Evolutionary conservation across 2,329 filamentous ascomycete genomes (phyloP), one percentile per base, ranked within the genome.

Genomic region (Penicillium sclerotigenum): DNA sequence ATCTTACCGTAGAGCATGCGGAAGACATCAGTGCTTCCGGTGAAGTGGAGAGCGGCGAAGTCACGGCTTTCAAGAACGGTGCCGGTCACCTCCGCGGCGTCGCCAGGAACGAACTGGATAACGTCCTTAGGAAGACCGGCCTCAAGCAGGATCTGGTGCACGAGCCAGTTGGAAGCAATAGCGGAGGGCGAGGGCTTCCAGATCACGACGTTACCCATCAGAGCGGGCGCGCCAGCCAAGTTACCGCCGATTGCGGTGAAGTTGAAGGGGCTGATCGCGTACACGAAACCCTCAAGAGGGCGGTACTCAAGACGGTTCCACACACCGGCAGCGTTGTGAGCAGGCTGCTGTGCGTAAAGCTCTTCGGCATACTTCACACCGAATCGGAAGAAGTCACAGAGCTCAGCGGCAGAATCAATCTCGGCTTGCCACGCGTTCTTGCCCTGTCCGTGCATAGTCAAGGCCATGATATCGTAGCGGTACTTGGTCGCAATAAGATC

Each of bases 401-500:
- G 78, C 81, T 99, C 94, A 9, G 93, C 93, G 18, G 93, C 93
- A 37, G 92, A 84, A 75, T 97, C 93, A 62, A 97, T 97, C 81
- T 99, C 93, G n/a, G 94, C 93, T 77, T 99, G 93, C 91, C 91
- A 97, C 46, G 90, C 91, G 74, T 97, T 97, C 84, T 97, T 97
- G 68, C 94, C 93, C 77, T 99, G 93, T 59, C 93, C 94, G 31
- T 96, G 81, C 85, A 97, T 96, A 14, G 94, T 97, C 42, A 91
- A 86, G 8, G 94, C 93, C 89, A 97, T 96, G 67, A 99, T 85
- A 54, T 97, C 91, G 77, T 96, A 97, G 71, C 94, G 85, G 78
- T 99, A 97, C 79, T 97, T 97, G 62, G 84, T 89, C 52, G 89
- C 81, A 65, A 99, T 85, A 60, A 99, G 81, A 72, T 97, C 92